phyloP scores from a whole-genome alignment of 495 filamentous ascomycete genomes.

The Aspergillus panamensis region DNA sequence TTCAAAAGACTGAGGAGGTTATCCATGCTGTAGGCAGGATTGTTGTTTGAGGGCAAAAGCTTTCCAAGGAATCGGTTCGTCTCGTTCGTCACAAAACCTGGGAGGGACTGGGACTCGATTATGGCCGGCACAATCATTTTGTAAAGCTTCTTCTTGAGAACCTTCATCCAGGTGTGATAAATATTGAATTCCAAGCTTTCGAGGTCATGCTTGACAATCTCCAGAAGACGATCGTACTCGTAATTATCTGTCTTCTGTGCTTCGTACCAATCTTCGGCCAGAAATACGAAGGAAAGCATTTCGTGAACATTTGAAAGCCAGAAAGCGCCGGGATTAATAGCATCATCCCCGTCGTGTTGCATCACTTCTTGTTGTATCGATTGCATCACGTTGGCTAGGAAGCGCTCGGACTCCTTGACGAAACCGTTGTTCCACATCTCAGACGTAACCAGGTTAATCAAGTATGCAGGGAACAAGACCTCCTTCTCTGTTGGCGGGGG shows the following conservation, averaged over 20 bases:
- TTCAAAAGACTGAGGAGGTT: slow-evolving; percentile 95
- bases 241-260: slow-evolving; percentile 99
- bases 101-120: slow-evolving; percentile 97
- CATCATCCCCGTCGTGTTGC: slow-evolving; percentile 96
- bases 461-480: slow-evolving; percentile 94
- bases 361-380: slow-evolving; percentile 99
- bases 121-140: slow-evolving; percentile 99
- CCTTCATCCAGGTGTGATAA: slow-evolving; percentile 99
- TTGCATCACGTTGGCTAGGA: slow-evolving; percentile 99
- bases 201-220: slow-evolving; percentile 98
- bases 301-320: slow-evolving; percentile 99
- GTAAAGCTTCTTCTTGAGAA: slow-evolving; percentile 95
- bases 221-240: slow-evolving; percentile 94
- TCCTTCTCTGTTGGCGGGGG: slow-evolving; percentile 96
- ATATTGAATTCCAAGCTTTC: slow-evolving; percentile 99
- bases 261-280: slow-evolving; percentile 99
- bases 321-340: slow-evolving; percentile 95
- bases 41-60: slow-evolving; percentile 79
- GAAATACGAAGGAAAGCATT: slow-evolving; percentile 99
- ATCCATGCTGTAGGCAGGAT: slow-evolving; percentile 97
- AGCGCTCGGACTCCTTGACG: slow-evolving; percentile 98
- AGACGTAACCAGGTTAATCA: slow-evolving; percentile 98
- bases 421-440: slow-evolving; percentile 99
- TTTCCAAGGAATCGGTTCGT: slow-evolving; percentile 97
- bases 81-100: slow-evolving; percentile 97